Conservation (phyloP, 306 rosid genomes). For the Vigna hirtella region DNA sequence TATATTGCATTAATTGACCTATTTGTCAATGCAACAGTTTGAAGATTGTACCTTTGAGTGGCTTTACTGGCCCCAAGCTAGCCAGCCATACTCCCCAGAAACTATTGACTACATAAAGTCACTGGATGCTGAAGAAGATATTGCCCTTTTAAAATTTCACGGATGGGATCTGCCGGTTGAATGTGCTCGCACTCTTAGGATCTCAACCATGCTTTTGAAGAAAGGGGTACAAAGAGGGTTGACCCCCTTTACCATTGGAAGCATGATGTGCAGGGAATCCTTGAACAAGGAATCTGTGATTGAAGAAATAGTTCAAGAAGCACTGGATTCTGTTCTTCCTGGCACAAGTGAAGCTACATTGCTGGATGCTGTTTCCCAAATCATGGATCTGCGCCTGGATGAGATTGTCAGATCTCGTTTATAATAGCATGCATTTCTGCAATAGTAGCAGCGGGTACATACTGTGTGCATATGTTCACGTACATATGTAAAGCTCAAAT, state of each 20-base stretch:
- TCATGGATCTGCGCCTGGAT: conserved; percentile 70
- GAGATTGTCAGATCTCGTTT: conserved; percentile 49
- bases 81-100: conserved; percentile 66
- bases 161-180: conserved; percentile 84
- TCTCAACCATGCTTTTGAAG: conserved; percentile 92
- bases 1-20: conserved; percentile 34
- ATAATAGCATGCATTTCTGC: conserved; percentile 43
- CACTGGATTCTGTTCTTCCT: conserved; percentile 72
- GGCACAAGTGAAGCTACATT: conserved; percentile 81
- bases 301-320: conserved; percentile 78
- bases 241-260: conserved; percentile 80
- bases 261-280: conserved; percentile 75
- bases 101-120: conserved; percentile 67
- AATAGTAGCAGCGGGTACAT: conserved; percentile 33
- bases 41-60: conserved; percentile 96
- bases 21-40: conserved; percentile 61
- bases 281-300: conserved; percentile 73
- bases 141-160: conserved; percentile 74
- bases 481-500: conserved; percentile 48
- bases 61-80: conserved; percentile 97
- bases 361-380: conserved; percentile 67
- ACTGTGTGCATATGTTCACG: conserved; percentile 49
- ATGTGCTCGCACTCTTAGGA: conserved; percentile 78
- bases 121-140: conserved; percentile 81
- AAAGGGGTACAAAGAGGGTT: conserved; percentile 78